These are phyloP conservation scores for Suillus ampliporus DNA, from an alignment of 768 basidiomycete species.

Conservation along the genomic window DNA sequence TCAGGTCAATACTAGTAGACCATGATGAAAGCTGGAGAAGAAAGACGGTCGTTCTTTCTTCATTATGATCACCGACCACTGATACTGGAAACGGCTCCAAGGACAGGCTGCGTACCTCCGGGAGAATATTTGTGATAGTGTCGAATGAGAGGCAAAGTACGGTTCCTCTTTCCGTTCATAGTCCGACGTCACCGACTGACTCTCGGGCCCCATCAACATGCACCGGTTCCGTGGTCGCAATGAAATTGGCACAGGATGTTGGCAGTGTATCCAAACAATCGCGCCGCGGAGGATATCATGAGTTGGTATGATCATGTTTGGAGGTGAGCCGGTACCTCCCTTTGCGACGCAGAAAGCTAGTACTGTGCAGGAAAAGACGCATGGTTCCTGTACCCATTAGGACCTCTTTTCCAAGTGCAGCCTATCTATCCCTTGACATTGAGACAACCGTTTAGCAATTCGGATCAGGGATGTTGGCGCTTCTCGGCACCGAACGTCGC, in stretches of 20 bases:
- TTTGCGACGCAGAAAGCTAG: neutral
- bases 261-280: neutral
- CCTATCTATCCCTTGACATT: neutral
- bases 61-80: no score
- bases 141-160: neutral
- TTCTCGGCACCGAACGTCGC: neutral
- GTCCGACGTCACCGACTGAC: neutral
- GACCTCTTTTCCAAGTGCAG: neutral
- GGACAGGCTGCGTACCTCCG: neutral
- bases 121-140: neutral
- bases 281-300: neutral
- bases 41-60: neutral
- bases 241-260: neutral
- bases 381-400: neutral
- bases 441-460: neutral
- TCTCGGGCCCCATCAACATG: neutral
- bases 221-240: neutral
- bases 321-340: constrained; percentile 1
- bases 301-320: neutral
- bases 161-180: neutral
- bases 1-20: constrained; percentile 53
- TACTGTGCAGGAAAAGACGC: neutral
- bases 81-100: neutral
- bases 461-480: neutral
- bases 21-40: constrained; percentile 9